Conservation (phyloP, 2,329 filamentous ascomycete genomes). For the Metarhizium guizhouense region DNA sequence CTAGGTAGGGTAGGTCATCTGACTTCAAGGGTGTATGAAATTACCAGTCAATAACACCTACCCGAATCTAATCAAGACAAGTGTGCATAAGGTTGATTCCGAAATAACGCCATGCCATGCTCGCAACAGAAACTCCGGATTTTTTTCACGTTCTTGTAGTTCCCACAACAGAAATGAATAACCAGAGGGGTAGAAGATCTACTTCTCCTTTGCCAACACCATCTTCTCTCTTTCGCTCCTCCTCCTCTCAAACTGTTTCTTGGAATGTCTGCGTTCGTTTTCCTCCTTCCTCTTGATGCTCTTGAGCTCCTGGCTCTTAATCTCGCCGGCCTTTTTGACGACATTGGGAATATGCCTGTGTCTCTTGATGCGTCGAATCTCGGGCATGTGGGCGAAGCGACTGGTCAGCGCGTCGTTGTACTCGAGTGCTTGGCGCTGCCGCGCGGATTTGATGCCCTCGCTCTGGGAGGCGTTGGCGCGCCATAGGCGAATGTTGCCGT, state of each 20-base stretch:
- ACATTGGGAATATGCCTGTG: conserved; percentile 89
- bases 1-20: too few relatives aligned
- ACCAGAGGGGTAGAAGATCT: conserved; percentile 6
- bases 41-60: too few relatives aligned
- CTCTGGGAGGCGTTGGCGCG: conserved; percentile 75
- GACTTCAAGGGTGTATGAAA: too few relatives aligned
- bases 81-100: not conserved
- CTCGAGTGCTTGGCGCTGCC: conserved; percentile 80
- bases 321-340: conserved; percentile 91
- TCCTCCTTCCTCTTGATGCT: conserved; percentile 86
- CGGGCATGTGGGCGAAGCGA: conserved; percentile 90
- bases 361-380: conserved; percentile 80
- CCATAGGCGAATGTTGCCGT: conserved; percentile 85
- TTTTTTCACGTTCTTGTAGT: not conserved
- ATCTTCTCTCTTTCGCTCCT: conserved; percentile 87
- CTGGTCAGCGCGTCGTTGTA: conserved; percentile 81
- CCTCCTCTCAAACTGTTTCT: conserved; percentile 68
- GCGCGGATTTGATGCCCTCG: conserved; percentile 75
- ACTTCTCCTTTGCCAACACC: conserved; percentile 60
- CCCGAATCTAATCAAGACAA: not conserved
- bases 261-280: conserved; percentile 86
- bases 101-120: conserved; percentile 5
- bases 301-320: conserved; percentile 83
- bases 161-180: not conserved
- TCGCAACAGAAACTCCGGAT: conserved; percentile 5